Base-by-base conservation (phyloP, 2,329 filamentous ascomycete species). In the Fusarium haematococcum region DNA sequence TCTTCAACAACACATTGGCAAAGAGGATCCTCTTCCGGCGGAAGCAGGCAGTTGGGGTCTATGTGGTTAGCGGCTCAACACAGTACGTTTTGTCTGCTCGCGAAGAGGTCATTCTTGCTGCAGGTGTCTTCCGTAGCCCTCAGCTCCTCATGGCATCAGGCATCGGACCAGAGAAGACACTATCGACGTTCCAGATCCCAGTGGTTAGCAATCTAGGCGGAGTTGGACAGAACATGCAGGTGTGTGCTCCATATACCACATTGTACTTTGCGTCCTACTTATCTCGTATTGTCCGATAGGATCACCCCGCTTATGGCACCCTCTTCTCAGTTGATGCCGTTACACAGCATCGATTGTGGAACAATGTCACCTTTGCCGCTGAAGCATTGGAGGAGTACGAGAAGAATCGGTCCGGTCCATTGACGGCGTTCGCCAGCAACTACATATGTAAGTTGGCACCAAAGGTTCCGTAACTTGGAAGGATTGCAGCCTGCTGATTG, bases 91-190 rank as follows among this genome's bases (percentile, higher is more conserved):
- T 69, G 35, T 63, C 52, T 20, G 63, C 63, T 2, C 37, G 20
- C 11, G 59, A 67, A 30, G 67, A 69, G 58, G 67, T 66, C 33
- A 69, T 69, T 14, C 16, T 69, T 37, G 59, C 41, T 20, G 60
- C 57, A 11, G 68, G 68, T 13, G 59, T 60, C 18, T 69, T 65
- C 48, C 63, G 62, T 35, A 63, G 58, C 13, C 68, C 68, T 1
- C 68, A 70, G 54, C 43, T 70, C 9, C 60, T 70, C 41, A 70
- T 70, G 68, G 52, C 67, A n/a, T 70, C 68, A n/a, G 68, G 68
- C 27, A 33, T 70, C 10, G 68, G 68, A 14, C 68, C 68, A 1
- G 14, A 14, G 2, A 50, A 48, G 13, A 54, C 39, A 8, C 45
- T 70, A n/a, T 37, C 8, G 7, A 57, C 60, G 23, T 64, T 60